Evolutionary conservation across 495 filamentous ascomycete species (phyloP).

Genomic region (Annulohypoxylon nitens): DNA sequence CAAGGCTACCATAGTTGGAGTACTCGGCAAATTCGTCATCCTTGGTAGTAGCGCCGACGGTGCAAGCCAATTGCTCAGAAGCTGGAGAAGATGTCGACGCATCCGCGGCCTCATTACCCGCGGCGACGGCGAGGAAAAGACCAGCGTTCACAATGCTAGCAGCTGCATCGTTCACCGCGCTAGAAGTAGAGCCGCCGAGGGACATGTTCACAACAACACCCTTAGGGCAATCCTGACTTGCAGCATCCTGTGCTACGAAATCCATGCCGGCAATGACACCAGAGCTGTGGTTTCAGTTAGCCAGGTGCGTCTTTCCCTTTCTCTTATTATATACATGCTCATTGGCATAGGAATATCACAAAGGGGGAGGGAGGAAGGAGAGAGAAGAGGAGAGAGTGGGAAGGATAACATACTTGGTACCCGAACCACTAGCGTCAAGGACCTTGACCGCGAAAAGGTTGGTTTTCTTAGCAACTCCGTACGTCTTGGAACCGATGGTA

Average conservation of each 20-base stretch:
- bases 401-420: slow-evolving; percentile 44
- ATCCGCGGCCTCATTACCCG: slow-evolving; percentile 60
- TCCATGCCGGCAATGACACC: slow-evolving; percentile 68
- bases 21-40: slow-evolving; percentile 62
- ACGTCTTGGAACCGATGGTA: slow-evolving; percentile 71
- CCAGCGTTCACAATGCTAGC: slow-evolving; percentile 58
- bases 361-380: background rate
- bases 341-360: background rate
- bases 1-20: slow-evolving; percentile 68
- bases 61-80: slow-evolving; percentile 65
- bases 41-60: slow-evolving; percentile 66
- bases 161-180: slow-evolving; percentile 62
- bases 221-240: slow-evolving; percentile 50
- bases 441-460: slow-evolving; percentile 76
- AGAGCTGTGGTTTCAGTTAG: slow-evolving; percentile 48
- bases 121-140: slow-evolving; percentile 62
- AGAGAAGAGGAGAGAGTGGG: no score
- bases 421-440: slow-evolving; percentile 63
- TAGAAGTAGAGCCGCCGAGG: slow-evolving; percentile 62
- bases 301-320: background rate
- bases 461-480: slow-evolving; percentile 76
- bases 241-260: slow-evolving; percentile 59
- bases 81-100: slow-evolving; percentile 63
- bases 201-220: slow-evolving; percentile 65
- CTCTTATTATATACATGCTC: background rate